Evolutionary conservation across 768 basidiomycete species (phyloP), one percentile per base, ranked within the genome.

Genomic region (Rhodotorula babjevae): DNA sequence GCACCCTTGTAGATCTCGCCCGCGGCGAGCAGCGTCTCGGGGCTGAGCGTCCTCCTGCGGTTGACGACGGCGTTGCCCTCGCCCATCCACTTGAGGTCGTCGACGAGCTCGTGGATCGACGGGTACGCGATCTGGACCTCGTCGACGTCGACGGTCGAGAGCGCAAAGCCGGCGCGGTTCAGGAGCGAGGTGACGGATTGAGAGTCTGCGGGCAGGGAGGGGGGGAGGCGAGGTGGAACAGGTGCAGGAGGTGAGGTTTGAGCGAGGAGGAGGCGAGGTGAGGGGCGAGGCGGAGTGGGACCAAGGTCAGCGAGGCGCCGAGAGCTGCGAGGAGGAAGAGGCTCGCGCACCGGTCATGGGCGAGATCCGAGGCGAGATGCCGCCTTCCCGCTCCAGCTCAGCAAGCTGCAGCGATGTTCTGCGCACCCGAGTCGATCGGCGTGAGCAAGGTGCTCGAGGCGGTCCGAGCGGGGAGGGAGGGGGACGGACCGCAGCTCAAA

Each of bases 21-120:
- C 7, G 95, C 92, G 23, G 95, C 94, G 8, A 89, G 83, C 50
- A 99, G 81, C 1, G 94, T 95, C 80, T 98, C 94, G 29, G 92
- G 50, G 92, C 83, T 65, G 84, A 85, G 71, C 86, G 84, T 46
- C 89, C 86, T 71, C 91, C 90, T 76, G 89, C 92, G 84, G 77
- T 90, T 92, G 46, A 94, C 82, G 57, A 98, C 86, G 19, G 93
- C 92, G 79, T 96, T 98, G 61, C 87, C 87, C 80, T 99, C 96
- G 29, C 96, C 96, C 96, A 99, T 99, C 79, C 92, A 88, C 63
- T 87, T 85, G n/a, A 99, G 82, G 81, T 99, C 96, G 67, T 93
- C 87, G 81, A 98, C 84, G 23, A 99, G 85, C 79, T 98, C 95
- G 89, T 90, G 97, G 86, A 98, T 94, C 58, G 88, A 90, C 1